Conservation (phyloP, 2,329 filamentous ascomycete genomes). For the Exophiala lecanii-corni region DNA sequence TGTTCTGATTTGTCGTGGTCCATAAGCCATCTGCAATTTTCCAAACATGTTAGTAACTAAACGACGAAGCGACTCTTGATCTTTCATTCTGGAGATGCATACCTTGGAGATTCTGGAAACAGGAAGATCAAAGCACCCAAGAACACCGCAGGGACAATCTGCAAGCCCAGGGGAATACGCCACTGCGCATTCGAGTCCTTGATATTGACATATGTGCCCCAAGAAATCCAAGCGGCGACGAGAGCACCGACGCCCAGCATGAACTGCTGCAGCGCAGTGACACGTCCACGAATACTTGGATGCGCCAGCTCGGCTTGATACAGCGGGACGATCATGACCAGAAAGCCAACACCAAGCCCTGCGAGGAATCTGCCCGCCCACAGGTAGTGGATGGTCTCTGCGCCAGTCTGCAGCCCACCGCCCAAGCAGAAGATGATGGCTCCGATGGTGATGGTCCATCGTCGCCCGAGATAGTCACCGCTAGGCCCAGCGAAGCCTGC, state of each 20-base stretch:
- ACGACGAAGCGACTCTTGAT: slow-evolving; percentile 15
- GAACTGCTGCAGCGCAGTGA: slow-evolving; percentile 75
- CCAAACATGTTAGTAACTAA: slow-evolving; percentile 45
- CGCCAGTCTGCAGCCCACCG: slow-evolving; percentile 68
- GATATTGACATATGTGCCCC: slow-evolving; percentile 56
- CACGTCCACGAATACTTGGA: slow-evolving; percentile 68
- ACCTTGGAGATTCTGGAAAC: slow-evolving; percentile 58
- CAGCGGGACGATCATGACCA: slow-evolving; percentile 63
- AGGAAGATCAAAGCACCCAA: slow-evolving; percentile 62
- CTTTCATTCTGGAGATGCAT: no score
- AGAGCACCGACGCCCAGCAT: slow-evolving; percentile 75
- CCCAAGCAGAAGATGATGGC: slow-evolving; percentile 67
- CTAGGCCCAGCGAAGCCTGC: slow-evolving; percentile 59
- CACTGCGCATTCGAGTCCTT: slow-evolving; percentile 50
- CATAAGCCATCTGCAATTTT: slow-evolving; percentile 58
- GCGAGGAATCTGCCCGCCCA: slow-evolving; percentile 67
- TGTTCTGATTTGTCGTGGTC: slow-evolving; percentile 62
- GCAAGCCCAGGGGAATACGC: slow-evolving; percentile 64
- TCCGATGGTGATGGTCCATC: slow-evolving; percentile 68
- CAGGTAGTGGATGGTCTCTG: slow-evolving; percentile 55
- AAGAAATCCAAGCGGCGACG: slow-evolving; percentile 68
- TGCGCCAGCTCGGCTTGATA: slow-evolving; percentile 79
- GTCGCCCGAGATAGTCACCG: slow-evolving; percentile 63
- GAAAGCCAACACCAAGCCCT: slow-evolving; percentile 59
- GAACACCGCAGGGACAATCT: slow-evolving; percentile 63